Evolutionary conservation across 2,329 filamentous ascomycete species (phyloP).

Genomic region (Colletotrichum sansevieriae): DNA sequence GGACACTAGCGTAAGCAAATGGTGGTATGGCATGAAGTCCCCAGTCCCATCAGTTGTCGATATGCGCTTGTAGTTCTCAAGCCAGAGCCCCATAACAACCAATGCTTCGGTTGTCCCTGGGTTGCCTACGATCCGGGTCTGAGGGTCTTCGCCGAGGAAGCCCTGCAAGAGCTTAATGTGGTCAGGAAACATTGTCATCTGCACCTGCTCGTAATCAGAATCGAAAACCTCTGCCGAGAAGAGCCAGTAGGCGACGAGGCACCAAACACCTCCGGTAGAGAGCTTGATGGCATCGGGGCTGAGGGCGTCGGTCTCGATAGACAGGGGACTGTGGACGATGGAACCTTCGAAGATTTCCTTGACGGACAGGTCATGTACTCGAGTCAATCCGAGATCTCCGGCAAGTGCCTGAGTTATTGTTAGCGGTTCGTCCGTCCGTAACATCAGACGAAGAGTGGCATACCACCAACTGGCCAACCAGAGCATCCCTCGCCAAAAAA

Average conservation of each 20-base stretch:
- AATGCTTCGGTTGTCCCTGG: constrained; percentile 71
- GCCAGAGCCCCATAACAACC: constrained; percentile 70
- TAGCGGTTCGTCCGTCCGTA: constrained; percentile 31
- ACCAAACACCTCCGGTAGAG: constrained; percentile 70
- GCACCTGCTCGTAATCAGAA: constrained; percentile 65
- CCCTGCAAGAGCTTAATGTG: constrained; percentile 66
- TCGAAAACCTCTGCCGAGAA: constrained; percentile 74
- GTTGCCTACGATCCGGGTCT: constrained; percentile 61
- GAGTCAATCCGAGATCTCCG: constrained; percentile 68
- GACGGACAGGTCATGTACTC: constrained; percentile 58
- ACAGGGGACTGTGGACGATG: constrained; percentile 60
- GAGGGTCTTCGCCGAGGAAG: constrained; percentile 66
- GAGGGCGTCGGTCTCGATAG: constrained; percentile 59
- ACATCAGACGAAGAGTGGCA: constrained; percentile 45
- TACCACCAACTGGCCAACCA: constrained; percentile 80
- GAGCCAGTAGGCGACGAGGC: constrained; percentile 72
- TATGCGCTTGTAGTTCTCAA: constrained; percentile 64
- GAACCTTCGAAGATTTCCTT: constrained; percentile 58
- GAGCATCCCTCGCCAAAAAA: constrained; percentile 71
- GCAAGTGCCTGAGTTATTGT: constrained; percentile 67
- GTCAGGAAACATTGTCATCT: constrained; percentile 71
- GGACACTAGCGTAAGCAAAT: constrained; percentile 68
- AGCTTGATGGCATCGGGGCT: constrained; percentile 66
- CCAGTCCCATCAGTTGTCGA: constrained; percentile 49
- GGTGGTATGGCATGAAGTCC: constrained; percentile 72